Conservation (phyloP, 306 rosid genomes). For the Vigna angularis region DNA sequence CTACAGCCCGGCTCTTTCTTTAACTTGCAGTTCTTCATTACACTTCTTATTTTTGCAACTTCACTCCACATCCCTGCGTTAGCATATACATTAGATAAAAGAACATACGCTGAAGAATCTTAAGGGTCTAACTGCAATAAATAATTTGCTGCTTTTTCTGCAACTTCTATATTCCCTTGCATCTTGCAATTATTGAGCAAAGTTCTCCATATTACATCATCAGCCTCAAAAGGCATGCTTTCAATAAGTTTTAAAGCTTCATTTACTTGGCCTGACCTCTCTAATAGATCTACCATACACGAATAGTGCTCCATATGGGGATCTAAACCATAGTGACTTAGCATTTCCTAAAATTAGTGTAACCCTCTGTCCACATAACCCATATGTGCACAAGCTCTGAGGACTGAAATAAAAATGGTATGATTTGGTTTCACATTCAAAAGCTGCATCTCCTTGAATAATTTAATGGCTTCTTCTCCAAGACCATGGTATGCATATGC, state of each 20-base stretch:
- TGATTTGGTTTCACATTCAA: constrained; percentile 74
- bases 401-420: constrained; percentile 83
- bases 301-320: constrained; percentile 88
- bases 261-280: constrained; percentile 74
- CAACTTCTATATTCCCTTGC: constrained; percentile 79
- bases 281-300: constrained; percentile 85
- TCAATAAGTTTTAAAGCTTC: constrained; percentile 74
- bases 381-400: constrained; percentile 84
- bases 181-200: constrained; percentile 77
- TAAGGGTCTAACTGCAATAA: constrained; percentile 72
- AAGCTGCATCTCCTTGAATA: constrained; percentile 76
- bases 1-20: constrained; percentile 96
- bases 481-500: constrained; percentile 83
- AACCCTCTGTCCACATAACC: constrained; percentile 71
- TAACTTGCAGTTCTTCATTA: constrained; percentile 65
- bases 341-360: constrained; percentile 67
- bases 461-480: constrained; percentile 74
- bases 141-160: constrained; percentile 68
- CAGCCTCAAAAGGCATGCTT: constrained; percentile 86
- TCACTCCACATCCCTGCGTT: constrained; percentile 78
- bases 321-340: constrained; percentile 59
- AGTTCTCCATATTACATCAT: constrained; percentile 85
- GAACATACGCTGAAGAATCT: constrained; percentile 79
- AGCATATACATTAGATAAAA: constrained; percentile 77
- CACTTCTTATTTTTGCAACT: constrained; percentile 70